phyloP scores from a whole-genome alignment of 768 basidiomycete species.

The Mycena floridula region DNA sequence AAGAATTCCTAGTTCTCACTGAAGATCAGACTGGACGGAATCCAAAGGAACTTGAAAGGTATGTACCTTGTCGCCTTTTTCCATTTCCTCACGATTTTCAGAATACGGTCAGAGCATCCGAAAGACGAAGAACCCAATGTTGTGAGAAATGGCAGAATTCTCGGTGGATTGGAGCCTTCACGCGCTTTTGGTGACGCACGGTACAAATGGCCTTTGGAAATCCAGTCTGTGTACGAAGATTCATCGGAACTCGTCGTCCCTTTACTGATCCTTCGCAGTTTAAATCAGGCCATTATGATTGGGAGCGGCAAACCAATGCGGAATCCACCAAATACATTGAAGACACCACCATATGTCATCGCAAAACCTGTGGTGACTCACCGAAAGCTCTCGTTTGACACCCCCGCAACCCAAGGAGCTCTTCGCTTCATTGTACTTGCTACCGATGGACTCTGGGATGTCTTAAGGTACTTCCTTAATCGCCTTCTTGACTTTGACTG shows the following conservation, averaged over 20 bases:
- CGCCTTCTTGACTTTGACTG: not conserved
- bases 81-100: too few species aligned
- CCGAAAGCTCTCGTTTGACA: constrained; percentile 50
- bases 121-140: constrained; percentile 65
- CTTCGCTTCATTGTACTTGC: constrained; percentile 83
- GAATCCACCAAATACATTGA: constrained; percentile 53
- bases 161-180: constrained; percentile 83
- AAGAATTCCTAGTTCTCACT: too few species aligned
- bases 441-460: constrained; percentile 81
- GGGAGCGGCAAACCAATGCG: constrained; percentile 58
- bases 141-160: constrained; percentile 72
- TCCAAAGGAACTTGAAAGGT: constrained; percentile 80
- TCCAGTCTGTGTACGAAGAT: constrained; percentile 60
- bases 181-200: constrained; percentile 86
- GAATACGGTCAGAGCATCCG: constrained; percentile 82
- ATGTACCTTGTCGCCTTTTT: constrained; percentile 6
- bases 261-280: constrained; percentile 20
- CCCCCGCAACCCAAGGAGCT: constrained; percentile 25
- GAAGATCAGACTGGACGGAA: constrained; percentile 97
- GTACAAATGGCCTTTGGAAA: constrained; percentile 78
- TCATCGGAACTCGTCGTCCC: too few species aligned
- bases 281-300: constrained; percentile 62
- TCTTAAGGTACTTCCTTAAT: constrained; percentile 34
- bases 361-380: constrained; percentile 80
- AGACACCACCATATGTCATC: constrained; percentile 91